These are phyloP conservation scores for Mucor mucedo DNA, from an alignment of 371 early-diverging fungal genomes.

Conservation along the genomic window DNA sequence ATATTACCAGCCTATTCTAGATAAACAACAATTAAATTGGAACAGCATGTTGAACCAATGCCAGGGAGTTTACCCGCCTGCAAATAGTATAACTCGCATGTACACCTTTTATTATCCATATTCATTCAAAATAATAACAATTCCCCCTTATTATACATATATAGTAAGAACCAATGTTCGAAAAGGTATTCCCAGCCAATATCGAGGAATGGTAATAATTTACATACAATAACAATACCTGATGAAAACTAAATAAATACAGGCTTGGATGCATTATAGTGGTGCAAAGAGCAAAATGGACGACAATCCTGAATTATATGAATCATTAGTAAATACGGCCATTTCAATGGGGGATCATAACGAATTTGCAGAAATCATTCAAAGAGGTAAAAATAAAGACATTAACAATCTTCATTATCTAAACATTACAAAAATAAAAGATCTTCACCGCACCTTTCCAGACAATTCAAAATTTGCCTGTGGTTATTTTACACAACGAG, in stretches of 20 bases:
- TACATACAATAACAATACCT: background rate
- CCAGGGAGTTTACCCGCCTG: slow-evolving; percentile 1
- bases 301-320: slow-evolving; percentile 66
- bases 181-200: slow-evolving; percentile 76
- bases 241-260: slow-evolving; percentile 13
- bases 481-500: background rate
- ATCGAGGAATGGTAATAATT: slow-evolving; percentile 62
- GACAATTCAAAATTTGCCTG: slow-evolving; percentile 76
- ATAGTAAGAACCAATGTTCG: slow-evolving; percentile 76
- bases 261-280: slow-evolving; percentile 82
- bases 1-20: slow-evolving; percentile 55
- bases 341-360: slow-evolving; percentile 51
- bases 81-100: slow-evolving; percentile 52
- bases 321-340: slow-evolving; percentile 58
- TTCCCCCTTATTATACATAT: background rate
- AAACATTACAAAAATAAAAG: slow-evolving; percentile 39
- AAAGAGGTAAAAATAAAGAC: slow-evolving; percentile 26
- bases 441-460: slow-evolving; percentile 85
- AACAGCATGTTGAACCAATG: slow-evolving; percentile 30
- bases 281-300: slow-evolving; percentile 70
- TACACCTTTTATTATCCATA: background rate
- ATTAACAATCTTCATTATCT: background rate
- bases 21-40: slow-evolving; percentile 60
- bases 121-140: background rate
- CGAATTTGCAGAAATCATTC: slow-evolving; percentile 73